phyloP scores from a whole-genome alignment of 1,284 basidiomycete genomes.

The Fereydounia khargensis region DNA sequence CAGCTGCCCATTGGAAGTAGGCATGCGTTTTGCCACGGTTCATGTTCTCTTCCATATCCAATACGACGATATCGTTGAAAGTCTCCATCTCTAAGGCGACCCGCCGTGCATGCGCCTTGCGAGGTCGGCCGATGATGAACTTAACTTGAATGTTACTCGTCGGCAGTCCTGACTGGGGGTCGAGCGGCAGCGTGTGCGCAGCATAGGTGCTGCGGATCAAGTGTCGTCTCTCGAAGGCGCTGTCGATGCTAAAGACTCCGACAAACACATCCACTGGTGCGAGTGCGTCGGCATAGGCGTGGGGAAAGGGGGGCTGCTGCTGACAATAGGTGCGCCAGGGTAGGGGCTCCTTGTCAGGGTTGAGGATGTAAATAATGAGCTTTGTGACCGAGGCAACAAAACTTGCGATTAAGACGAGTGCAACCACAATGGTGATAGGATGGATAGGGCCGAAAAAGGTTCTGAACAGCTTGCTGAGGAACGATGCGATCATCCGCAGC shows the following conservation, averaged over 20 bases:
- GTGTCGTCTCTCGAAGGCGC: conserved; percentile 74
- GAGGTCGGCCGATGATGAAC: conserved; percentile 85
- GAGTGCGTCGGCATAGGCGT: conserved; percentile 65
- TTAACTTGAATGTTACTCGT: conserved; percentile 75
- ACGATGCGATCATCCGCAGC: conserved; percentile 13
- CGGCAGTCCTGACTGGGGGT: conserved; percentile 51
- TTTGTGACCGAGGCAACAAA: conserved; percentile 44
- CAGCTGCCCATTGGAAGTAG: conserved; percentile 81
- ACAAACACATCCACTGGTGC: conserved; percentile 84
- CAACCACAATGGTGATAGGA: conserved; percentile 36
- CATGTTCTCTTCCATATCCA: conserved; percentile 86
- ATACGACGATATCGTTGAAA: conserved; percentile 83
- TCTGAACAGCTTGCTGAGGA: conserved; percentile 29
- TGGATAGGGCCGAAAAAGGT: conserved; percentile 39
- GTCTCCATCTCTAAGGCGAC: conserved; percentile 87
- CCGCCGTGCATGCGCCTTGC: conserved; percentile 73
- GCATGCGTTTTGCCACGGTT: conserved; percentile 81
- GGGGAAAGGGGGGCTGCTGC: conserved; percentile 60
- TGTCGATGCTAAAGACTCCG: conserved; percentile 86
- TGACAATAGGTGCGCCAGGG: conserved; percentile 93
- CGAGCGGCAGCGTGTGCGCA: conserved; percentile 63
- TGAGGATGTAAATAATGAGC: conserved; percentile 79
- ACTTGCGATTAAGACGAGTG: conserved; percentile 36
- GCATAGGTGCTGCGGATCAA: conserved; percentile 88
- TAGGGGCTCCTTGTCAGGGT: conserved; percentile 89